A percentile compares a stretch with the other conserved stretches of the same genome.
phyloP scores from a whole-genome alignment of 169 alveolate genomes.

The Babesia caballi region DNA sequence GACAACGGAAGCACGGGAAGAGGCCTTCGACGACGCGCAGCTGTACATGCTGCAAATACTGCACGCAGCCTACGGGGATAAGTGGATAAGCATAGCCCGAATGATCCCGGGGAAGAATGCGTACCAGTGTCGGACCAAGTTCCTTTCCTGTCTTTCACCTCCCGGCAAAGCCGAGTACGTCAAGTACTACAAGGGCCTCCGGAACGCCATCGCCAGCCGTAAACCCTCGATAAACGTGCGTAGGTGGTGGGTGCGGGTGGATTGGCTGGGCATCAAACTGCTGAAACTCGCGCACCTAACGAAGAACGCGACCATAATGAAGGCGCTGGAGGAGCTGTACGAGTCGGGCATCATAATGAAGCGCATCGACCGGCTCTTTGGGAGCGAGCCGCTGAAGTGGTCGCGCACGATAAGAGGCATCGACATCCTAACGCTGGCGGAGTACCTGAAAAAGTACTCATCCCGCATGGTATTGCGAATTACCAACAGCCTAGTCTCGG shows the following conservation, averaged over 20 bases:
- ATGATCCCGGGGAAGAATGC: slow-evolving; percentile 43
- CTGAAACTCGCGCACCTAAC: slow-evolving; percentile 43
- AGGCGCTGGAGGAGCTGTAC: slow-evolving; percentile 23
- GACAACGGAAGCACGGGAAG: neutral
- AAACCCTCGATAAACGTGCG: slow-evolving; percentile 13
- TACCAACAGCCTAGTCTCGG: neutral
- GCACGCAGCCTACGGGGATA: slow-evolving; percentile 46
- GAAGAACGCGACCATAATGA: slow-evolving; percentile 22
- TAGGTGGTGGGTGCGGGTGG: slow-evolving; percentile 46
- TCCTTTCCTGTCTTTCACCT: slow-evolving; percentile 2
- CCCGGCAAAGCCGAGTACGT: slow-evolving; percentile 19
- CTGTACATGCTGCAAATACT: slow-evolving; percentile 28
- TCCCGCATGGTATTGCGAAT: slow-evolving; percentile 22
- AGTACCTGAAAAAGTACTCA: slow-evolving; percentile 5
- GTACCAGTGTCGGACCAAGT: slow-evolving; percentile 48
- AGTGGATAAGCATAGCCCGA: slow-evolving; percentile 47
- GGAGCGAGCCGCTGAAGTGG: neutral
- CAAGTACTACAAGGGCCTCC: slow-evolving; percentile 16
- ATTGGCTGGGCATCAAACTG: slow-evolving; percentile 54
- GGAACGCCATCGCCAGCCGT: neutral
- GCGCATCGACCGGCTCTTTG: slow-evolving; percentile 20
- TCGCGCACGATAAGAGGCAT: neutral
- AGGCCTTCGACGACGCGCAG: slow-evolving; percentile 25
- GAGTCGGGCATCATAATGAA: slow-evolving; percentile 10
- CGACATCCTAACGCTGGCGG: slow-evolving; percentile 15